Evolutionary conservation across 768 basidiomycete genomes (phyloP).

Genomic region (Lactifluus rugatus): DNA sequence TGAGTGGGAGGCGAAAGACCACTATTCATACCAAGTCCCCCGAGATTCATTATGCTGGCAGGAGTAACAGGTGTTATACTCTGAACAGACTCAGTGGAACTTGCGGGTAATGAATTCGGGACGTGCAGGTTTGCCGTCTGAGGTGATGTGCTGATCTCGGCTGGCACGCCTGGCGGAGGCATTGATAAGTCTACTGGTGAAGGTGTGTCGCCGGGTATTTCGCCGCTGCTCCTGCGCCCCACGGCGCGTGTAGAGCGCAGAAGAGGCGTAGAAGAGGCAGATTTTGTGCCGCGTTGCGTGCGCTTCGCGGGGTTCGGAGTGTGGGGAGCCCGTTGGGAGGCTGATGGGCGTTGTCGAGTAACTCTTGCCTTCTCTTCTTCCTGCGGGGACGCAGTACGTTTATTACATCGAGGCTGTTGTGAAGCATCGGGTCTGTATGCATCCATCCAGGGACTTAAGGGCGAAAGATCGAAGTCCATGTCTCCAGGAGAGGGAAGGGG

Average conservation of each 20-base stretch:
- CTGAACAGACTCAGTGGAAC: slow-evolving; percentile 21
- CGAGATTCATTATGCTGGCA: slow-evolving; percentile 86
- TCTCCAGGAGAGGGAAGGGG: slow-evolving; percentile 39
- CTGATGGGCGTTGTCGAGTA: slow-evolving; percentile 15
- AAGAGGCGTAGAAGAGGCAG: slow-evolving; percentile 19
- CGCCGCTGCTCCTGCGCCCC: slow-evolving; percentile 30
- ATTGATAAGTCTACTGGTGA: slow-evolving; percentile 83
- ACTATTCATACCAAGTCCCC: slow-evolving; percentile 45
- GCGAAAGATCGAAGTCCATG: slow-evolving; percentile 66
- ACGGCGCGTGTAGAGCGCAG: slow-evolving; percentile 31
- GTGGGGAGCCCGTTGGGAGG: slow-evolving; percentile 5
- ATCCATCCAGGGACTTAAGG: slow-evolving; percentile 73
- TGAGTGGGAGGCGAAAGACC: slow-evolving; percentile 29
- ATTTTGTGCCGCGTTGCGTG: slow-evolving; percentile 11
- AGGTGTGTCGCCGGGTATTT: slow-evolving; percentile 46
- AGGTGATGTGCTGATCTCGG: slow-evolving; percentile 6
- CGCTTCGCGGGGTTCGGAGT: slow-evolving; percentile 8
- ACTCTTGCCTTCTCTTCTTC: slow-evolving; percentile 15
- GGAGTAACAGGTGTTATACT: slow-evolving; percentile 76
- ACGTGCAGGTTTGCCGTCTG: background rate
- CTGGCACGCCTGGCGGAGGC: slow-evolving; percentile 71
- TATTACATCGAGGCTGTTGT: slow-evolving; percentile 7
- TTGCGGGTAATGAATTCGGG: background rate
- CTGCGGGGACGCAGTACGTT: slow-evolving; percentile 16
- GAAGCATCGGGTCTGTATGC: slow-evolving; percentile 37